Conservation (phyloP, 169 alveolate species). For the Eimeria zaria region DNA sequence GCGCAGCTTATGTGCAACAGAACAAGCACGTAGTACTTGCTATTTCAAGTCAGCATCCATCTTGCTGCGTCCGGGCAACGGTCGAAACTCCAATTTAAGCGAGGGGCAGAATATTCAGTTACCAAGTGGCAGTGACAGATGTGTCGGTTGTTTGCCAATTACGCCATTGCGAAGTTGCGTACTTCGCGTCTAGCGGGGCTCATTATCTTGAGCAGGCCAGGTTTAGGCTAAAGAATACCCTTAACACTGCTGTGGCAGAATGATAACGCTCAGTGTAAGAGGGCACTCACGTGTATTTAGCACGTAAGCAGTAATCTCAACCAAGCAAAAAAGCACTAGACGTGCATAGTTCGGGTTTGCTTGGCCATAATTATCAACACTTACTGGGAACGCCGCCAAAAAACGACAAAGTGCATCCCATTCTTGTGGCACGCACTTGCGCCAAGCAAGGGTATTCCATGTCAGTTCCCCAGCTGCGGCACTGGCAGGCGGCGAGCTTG, state of each 20-base stretch:
- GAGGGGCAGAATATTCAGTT: background rate
- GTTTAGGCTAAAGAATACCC: background rate
- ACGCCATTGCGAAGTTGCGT: background rate
- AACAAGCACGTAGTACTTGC: background rate
- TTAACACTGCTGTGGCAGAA: background rate
- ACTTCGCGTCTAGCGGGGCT: background rate
- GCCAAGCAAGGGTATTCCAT: background rate
- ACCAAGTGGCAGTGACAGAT: background rate
- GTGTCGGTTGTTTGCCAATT: background rate
- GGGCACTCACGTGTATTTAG: background rate
- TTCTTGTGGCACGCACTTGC: background rate
- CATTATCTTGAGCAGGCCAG: background rate
- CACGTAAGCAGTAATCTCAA: background rate
- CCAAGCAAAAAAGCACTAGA: background rate
- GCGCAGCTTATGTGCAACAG: background rate
- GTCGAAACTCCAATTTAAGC: background rate
- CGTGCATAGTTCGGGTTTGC: background rate
- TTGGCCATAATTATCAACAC: background rate
- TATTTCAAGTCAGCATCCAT: background rate
- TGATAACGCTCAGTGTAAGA: background rate
- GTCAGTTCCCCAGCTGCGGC: background rate
- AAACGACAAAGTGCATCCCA: background rate
- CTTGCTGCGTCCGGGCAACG: background rate
- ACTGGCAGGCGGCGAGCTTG: conserved; percentile 47
- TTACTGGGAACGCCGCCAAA: background rate